Conservation (phyloP, 2,329 filamentous ascomycete genomes). For the Emergomyces pasteurianus region DNA sequence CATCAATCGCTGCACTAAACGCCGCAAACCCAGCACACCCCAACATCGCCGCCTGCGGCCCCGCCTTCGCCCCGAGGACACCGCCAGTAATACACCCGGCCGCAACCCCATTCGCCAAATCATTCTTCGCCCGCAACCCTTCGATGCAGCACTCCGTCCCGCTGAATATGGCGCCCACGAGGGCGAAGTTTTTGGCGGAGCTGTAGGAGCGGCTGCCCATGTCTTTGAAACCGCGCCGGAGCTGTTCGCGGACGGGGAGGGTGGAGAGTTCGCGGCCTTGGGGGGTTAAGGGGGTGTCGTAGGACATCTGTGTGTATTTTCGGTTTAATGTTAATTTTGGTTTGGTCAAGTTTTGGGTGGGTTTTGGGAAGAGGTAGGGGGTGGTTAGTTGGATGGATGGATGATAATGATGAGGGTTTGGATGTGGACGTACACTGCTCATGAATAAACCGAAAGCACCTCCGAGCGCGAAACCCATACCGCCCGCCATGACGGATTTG, state of each 20-base stretch:
- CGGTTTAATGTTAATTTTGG: neutral
- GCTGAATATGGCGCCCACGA: slow-evolving; percentile 79
- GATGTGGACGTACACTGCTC: slow-evolving; percentile 66
- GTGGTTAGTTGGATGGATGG: neutral
- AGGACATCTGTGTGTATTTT: slow-evolving; percentile 62
- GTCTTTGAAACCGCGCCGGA: slow-evolving; percentile 78
- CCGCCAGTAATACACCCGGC: slow-evolving; percentile 88
- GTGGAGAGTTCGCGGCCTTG: slow-evolving; percentile 43
- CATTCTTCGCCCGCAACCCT: slow-evolving; percentile 80
- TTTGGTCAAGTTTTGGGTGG: neutral
- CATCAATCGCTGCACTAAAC: slow-evolving; percentile 84
- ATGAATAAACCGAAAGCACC: slow-evolving; percentile 96
- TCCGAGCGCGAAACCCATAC: slow-evolving; percentile 87
- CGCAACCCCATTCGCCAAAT: slow-evolving; percentile 73
- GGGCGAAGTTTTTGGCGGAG: slow-evolving; percentile 87
- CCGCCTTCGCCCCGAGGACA: slow-evolving; percentile 72
- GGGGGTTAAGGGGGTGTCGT: slow-evolving; percentile 75
- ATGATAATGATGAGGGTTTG: too few species aligned
- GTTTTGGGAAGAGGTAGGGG: neutral
- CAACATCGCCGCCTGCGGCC: slow-evolving; percentile 74
- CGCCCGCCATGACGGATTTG: slow-evolving; percentile 80
- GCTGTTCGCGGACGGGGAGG: slow-evolving; percentile 72
- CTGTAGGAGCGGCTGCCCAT: slow-evolving; percentile 78
- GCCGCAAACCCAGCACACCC: slow-evolving; percentile 91
- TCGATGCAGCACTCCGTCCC: slow-evolving; percentile 96